A percentile compares a stretch with the other conserved stretches of the same genome.
Conservation (phyloP, 768 basidiomycete species). For the Mrakia frigida region DNA sequence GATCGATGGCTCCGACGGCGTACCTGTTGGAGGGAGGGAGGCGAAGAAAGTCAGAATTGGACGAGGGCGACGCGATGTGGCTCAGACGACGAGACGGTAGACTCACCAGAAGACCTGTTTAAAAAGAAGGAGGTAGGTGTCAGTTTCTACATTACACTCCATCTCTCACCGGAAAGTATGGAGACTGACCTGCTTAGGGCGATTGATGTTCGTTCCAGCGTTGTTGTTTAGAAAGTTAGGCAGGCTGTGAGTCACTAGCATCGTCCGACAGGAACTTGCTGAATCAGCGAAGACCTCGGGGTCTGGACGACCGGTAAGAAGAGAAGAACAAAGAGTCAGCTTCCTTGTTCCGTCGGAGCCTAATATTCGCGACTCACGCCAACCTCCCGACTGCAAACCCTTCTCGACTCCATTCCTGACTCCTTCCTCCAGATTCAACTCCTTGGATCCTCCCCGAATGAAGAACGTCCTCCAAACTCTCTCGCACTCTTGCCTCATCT, state of each 20-base stretch:
- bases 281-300: neutral
- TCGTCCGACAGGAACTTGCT: neutral
- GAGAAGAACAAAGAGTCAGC: neutral
- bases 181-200: conserved; percentile 4
- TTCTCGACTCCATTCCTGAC: neutral
- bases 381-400: neutral
- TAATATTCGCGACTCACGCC: neutral
- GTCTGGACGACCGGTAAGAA: neutral
- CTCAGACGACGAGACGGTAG: neutral
- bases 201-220: conserved; percentile 8
- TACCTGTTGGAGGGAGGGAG: neutral
- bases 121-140: neutral
- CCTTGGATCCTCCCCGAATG: neutral
- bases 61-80: neutral
- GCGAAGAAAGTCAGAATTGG: too few species aligned
- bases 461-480: conserved; percentile 16
- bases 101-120: neutral
- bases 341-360: too few species aligned
- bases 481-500: conserved; percentile 10
- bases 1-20: neutral
- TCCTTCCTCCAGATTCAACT: conserved; percentile 3
- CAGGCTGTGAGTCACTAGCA: conserved; percentile 3
- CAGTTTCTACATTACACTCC: too few species aligned
- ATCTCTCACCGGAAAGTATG: neutral
- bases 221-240: neutral